Percentiles rank a stretch among this genome's conserved stretches.
phyloP scores from a whole-genome alignment of 208 protist genomes.

The Zelonia costaricensis region DNA sequence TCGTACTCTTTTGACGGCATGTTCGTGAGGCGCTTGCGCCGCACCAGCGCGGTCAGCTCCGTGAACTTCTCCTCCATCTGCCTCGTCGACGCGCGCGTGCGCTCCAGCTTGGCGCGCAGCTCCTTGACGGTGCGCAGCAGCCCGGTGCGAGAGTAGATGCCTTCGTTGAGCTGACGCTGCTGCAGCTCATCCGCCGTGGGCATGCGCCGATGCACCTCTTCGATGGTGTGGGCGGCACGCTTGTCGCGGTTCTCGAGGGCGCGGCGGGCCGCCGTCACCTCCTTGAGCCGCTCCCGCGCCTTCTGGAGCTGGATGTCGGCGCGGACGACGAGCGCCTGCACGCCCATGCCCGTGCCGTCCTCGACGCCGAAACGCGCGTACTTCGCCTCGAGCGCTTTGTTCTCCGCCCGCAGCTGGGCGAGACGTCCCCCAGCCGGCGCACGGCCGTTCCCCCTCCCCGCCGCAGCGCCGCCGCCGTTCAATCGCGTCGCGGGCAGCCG shows the following conservation, averaged over 20 bases:
- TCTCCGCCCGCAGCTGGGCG: constrained; percentile 30
- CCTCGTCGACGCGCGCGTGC: constrained; percentile 23
- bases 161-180: constrained; percentile 64
- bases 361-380: constrained; percentile 36
- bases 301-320: constrained; percentile 51
- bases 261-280: constrained; percentile 38
- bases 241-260: constrained; percentile 59
- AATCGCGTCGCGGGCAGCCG: constrained; percentile 20
- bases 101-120: constrained; percentile 32
- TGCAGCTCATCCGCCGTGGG: constrained; percentile 35
- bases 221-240: constrained; percentile 60
- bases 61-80: constrained; percentile 39
- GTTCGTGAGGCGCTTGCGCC: constrained; percentile 14
- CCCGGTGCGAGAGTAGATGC: constrained; percentile 57
- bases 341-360: constrained; percentile 7
- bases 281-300: constrained; percentile 37
- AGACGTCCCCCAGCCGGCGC: constrained; percentile 11
- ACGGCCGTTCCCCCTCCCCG: background rate
- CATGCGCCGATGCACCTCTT: constrained; percentile 47
- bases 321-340: constrained; percentile 38
- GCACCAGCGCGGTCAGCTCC: constrained; percentile 46
- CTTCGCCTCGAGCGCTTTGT: constrained; percentile 28
- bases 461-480: constrained; percentile 5
- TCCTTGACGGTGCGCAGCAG: constrained; percentile 47
- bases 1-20: constrained; percentile 64